Base-by-base conservation (phyloP, 306 rosid genomes). In the Luffa acutangula region DNA sequence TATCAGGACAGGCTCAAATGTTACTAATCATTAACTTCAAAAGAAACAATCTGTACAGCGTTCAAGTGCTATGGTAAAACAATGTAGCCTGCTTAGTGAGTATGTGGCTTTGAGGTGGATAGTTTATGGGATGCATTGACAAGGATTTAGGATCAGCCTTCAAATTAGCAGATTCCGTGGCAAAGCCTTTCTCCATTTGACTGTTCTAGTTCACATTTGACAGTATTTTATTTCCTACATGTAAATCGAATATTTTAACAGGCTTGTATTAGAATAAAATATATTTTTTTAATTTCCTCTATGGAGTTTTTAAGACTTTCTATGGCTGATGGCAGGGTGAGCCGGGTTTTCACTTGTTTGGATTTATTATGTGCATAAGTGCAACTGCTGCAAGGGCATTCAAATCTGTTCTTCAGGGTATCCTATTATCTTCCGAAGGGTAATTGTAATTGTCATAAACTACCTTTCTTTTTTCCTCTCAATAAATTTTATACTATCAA, bases 331-430 rank as follows among this genome's bases (percentile, higher is more conserved):
- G 86, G 83, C 91, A 95, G 99, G 97, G 97, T 2, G 99, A 95
- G 80, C 99, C 99, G 3, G 89, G 96, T 41, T 95, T 95, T 85
- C 98, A 95, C 86, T 78, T 88, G 78, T 95, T 91, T 77, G 99
- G 98, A 82, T 95, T 95, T 87, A 51, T 93, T n/a, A 87, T 95
- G 97, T 95, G 99, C 88, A 81, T 95, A 64, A 86, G 94, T 66
- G 99, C 99, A 67, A 95, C 99, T 18, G 99, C 97, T 59, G 99
- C 99, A 65, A 95, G 99, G 88, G 99, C 99, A 62, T 95, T 95
- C 86, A 95, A 95, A 89, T 93, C 97, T 86, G 97, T 95, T 75
- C 98, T 95, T 80, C 98, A 95, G 88, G 88, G 97, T 80, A 89
- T 95, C 85, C 88, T 95, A 64, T 94, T 95, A 83, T 93, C 99